Base-by-base conservation (phyloP, 192 early-diverging fungal genomes). In the Geranomyces variabilis region DNA sequence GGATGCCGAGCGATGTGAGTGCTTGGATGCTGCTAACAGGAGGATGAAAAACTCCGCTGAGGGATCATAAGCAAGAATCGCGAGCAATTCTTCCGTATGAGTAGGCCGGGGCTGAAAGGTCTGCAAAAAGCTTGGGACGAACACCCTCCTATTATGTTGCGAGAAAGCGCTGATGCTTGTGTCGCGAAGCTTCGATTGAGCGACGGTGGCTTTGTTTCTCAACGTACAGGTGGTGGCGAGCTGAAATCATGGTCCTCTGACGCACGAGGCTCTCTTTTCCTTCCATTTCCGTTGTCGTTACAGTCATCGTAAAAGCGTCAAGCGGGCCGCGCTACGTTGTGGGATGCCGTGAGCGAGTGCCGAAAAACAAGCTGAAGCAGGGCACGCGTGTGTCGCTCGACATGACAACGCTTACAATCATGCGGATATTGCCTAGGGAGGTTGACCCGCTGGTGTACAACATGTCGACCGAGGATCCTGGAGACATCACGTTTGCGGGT, bases 371-470 rank as follows among this genome's bases (percentile, higher is more conserved):
- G 73, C 84, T 99, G 31, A 97, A 95, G 77, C 92, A 93, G 72
- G 95, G 95, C n/a, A 88, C 94, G 43, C 93, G 97, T 48, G 97
- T 99, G n/a, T 90, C 97, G 5, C 84, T 99, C 58, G 97, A 99
- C 78, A 99, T 99, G 94, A 99, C 97, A 24, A 99, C 97, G 8
- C 84, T 99, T 70, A 99, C 97, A n/a, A 99, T 99, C 69, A 99
- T 99, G 97, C 91, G 97, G 44, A 90, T 95, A 75, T 86, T 99
- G 31, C 97, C 97, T 45, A 86, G 97, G 29, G 97, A 99, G 69
- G 96, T 99, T 0, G 97, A 99, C 79, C 97, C 97, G 44, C 87
- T 98, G 67, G 97, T 99, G 26, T 99, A 98, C 87, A 99, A 96
- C 84, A 99, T 99, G 97, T 92, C 91, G 21, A 91, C 90, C 51